These are phyloP conservation scores for Myxozyma lipomycoides DNA, from an alignment of 805 yeast genomes.

Conservation along the genomic window DNA sequence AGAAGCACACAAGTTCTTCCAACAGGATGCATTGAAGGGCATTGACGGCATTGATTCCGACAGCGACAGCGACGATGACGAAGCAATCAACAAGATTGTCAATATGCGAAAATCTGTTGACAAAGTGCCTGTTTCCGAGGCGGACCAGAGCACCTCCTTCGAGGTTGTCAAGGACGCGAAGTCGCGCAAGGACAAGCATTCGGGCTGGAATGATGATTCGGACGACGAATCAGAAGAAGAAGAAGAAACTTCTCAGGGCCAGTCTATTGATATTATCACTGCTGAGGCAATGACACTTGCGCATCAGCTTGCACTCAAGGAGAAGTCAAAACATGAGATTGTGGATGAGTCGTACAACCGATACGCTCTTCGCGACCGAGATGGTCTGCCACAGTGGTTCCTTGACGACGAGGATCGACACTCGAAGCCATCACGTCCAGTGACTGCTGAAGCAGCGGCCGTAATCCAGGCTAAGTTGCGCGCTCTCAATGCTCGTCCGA, in stretches of 20 bases:
- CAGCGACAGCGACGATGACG: constrained; percentile 32
- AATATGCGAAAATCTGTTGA: constrained; percentile 19
- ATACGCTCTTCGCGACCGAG: constrained; percentile 85
- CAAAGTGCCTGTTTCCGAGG: constrained; percentile 3
- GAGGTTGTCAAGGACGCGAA: constrained; percentile 18
- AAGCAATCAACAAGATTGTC: constrained; percentile 16
- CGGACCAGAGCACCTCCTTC: constrained; percentile 14
- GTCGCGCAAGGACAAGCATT: constrained; percentile 2
- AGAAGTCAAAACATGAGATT: constrained; percentile 68
- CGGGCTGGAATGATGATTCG: constrained; percentile 38
- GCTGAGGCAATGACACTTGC: constrained; percentile 98
- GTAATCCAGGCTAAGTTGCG: constrained; percentile 71
- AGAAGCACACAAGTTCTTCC: constrained; percentile 40
- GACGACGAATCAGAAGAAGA: constrained; percentile 26
- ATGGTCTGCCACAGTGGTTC: constrained; percentile 96
- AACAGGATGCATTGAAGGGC: constrained; percentile 38
- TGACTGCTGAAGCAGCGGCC: constrained; percentile 87
- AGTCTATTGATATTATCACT: constrained; percentile 76
- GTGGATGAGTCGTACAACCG: constrained; percentile 91
- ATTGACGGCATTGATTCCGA: constrained; percentile 30
- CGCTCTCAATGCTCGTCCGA: constrained; percentile 93
- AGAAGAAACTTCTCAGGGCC: constrained; percentile 8
- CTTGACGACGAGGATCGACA: constrained; percentile 86
- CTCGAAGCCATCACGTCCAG: constrained; percentile 79
- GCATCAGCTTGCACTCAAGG: constrained; percentile 89